Percentiles rank a stretch among this genome's conserved stretches.
Conservation (phyloP, 1,139 yeast species). For the Maudiozyma humilis region DNA sequence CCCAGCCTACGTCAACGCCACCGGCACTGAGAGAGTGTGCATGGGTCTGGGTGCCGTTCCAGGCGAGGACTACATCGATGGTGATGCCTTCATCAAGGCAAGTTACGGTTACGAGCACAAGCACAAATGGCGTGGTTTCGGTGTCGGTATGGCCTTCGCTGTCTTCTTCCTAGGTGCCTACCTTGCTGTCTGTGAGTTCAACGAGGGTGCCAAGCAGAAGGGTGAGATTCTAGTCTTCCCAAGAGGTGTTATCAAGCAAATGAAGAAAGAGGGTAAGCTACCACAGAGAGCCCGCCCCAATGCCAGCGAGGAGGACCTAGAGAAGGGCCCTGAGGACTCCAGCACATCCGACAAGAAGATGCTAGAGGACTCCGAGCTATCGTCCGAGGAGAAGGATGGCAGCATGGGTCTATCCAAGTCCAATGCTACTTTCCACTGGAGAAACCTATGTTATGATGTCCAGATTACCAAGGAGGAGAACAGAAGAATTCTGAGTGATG, state of each 20-base stretch:
- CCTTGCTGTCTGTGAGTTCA: constrained; percentile 50
- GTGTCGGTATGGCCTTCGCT: constrained; percentile 42
- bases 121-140: constrained; percentile 80
- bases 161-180: constrained; percentile 30
- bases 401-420: constrained; percentile 15
- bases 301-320: constrained; percentile 1
- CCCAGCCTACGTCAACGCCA: constrained; percentile 37
- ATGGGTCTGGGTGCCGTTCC: constrained; percentile 52
- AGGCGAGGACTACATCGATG: constrained; percentile 47
- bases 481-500: constrained; percentile 56
- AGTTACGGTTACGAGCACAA: constrained; percentile 47
- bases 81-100: constrained; percentile 49
- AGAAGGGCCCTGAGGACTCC: constrained; percentile 3
- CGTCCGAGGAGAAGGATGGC: constrained; percentile 7
- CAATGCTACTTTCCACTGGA: constrained; percentile 66
- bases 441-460: constrained; percentile 65
- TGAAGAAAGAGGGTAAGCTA: constrained; percentile 27
- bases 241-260: constrained; percentile 34
- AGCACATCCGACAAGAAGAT: constrained; percentile 6
- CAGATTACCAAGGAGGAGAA: constrained; percentile 53
- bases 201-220: constrained; percentile 70
- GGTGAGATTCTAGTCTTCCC: constrained; percentile 76
- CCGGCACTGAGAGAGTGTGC: constrained; percentile 44
- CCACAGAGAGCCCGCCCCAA: constrained; percentile 7
- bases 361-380: constrained; percentile 5